phyloP scores from a whole-genome alignment of 257 asterid species.

The Cynanchum wilfordii region DNA sequence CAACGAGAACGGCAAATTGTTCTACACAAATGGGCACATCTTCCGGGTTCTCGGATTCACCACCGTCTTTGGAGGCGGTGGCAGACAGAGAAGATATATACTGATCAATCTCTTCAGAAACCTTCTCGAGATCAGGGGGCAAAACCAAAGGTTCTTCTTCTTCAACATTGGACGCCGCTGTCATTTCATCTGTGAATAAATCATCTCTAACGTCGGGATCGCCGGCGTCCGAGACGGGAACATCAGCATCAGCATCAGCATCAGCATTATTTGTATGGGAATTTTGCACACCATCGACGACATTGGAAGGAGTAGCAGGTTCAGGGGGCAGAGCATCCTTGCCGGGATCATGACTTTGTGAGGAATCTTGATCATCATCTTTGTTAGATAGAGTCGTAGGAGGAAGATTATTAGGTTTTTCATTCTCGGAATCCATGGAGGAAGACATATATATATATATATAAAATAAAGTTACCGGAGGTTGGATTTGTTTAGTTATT shows the following conservation, averaged over 20 bases:
- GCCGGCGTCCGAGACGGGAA: not conserved
- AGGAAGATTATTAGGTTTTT: slow-evolving; percentile 22
- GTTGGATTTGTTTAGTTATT: no score
- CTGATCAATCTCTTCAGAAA: slow-evolving; percentile 54
- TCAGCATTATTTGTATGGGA: not conserved
- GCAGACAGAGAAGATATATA: slow-evolving; percentile 37
- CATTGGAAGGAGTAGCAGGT: not conserved
- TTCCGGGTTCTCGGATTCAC: slow-evolving; percentile 32
- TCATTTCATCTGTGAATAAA: not conserved
- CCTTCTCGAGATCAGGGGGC: slow-evolving; percentile 65
- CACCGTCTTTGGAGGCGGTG: slow-evolving; percentile 5
- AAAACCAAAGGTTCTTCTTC: slow-evolving; percentile 28
- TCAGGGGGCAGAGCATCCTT: slow-evolving; percentile 4
- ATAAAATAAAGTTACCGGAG: no score
- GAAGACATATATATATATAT: not conserved
- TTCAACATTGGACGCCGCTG: not conserved
- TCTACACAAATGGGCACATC: slow-evolving; percentile 59
- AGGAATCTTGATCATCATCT: slow-evolving; percentile 14
- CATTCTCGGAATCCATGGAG: slow-evolving; percentile 44
- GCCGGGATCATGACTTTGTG: not conserved
- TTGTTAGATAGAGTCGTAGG: not conserved
- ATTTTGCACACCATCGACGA: not conserved
- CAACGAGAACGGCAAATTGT: slow-evolving; percentile 61
- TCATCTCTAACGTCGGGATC: slow-evolving; percentile 17
- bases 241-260: not conserved